Evolutionary conservation across 2,329 filamentous ascomycete genomes (phyloP).

Genomic region (Aspergillus bombycis): DNA sequence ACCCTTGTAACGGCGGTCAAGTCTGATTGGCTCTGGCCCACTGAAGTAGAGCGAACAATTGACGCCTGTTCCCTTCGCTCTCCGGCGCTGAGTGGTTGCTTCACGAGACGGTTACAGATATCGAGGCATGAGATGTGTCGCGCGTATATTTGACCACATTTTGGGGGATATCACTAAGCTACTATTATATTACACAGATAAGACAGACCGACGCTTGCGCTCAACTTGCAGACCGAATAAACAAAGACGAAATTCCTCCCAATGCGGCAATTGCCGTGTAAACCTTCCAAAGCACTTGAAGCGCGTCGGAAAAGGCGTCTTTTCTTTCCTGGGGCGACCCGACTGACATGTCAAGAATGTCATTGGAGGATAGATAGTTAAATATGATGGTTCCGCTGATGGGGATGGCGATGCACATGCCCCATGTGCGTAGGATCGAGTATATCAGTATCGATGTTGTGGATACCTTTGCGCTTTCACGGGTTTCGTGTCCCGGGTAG

Average conservation of each 20-base stretch:
- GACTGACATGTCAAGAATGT: background rate
- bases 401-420: slow-evolving; percentile 51
- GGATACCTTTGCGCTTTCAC: background rate
- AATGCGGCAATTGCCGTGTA: slow-evolving; percentile 30
- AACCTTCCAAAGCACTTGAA: slow-evolving; percentile 31
- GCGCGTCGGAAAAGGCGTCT: slow-evolving; percentile 24
- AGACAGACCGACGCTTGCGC: background rate
- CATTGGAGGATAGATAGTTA: slow-evolving; percentile 36
- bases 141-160: background rate
- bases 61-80: background rate
- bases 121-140: background rate
- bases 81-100: background rate
- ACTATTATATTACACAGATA: background rate
- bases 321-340: slow-evolving; percentile 14
- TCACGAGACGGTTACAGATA: background rate
- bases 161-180: background rate
- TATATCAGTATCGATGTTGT: slow-evolving; percentile 40
- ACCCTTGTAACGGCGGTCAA: background rate
- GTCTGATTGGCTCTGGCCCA: background rate
- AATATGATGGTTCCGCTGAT: slow-evolving; percentile 46
- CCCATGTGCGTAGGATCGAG: slow-evolving; percentile 44
- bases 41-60: background rate
- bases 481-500: background rate
- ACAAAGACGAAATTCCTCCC: slow-evolving; percentile 20
- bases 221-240: background rate